Evolutionary conservation across 495 filamentous ascomycete genomes (phyloP).

Genomic region (Lasiosphaeria hispida): DNA sequence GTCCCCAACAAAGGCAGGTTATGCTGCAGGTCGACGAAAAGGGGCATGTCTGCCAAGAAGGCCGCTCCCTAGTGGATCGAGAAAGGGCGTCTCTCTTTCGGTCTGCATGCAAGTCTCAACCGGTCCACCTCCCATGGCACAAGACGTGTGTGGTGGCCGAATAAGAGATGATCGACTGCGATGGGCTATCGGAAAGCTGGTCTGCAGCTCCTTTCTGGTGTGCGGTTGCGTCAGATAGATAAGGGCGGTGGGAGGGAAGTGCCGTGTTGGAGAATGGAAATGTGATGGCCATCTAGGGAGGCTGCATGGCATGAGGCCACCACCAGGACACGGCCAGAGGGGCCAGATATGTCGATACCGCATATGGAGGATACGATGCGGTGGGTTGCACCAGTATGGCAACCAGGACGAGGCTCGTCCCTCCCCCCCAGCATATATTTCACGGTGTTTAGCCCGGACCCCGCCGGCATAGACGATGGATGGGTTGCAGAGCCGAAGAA

Average conservation of each 20-base stretch:
- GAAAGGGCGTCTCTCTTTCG: neutral
- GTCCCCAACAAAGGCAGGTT: neutral
- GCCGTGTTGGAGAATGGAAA: neutral
- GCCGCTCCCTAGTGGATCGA: no score
- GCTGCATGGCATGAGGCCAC: no score
- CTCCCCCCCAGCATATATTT: neutral
- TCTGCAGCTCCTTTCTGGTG: neutral
- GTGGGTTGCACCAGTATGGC: neutral
- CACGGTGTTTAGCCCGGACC: neutral
- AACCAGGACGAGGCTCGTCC: no score
- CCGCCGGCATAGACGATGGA: neutral
- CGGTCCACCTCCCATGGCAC: neutral
- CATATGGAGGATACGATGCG: neutral
- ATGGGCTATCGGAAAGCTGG: neutral
- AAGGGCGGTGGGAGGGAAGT: neutral
- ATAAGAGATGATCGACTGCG: slow-evolving; percentile 8
- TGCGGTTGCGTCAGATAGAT: slow-evolving; percentile 6
- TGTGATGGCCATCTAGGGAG: neutral
- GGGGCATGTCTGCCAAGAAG: slow-evolving; percentile 9
- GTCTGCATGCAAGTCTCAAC: slow-evolving; percentile 5
- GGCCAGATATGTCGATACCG: slow-evolving; percentile 1
- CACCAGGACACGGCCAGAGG: neutral
- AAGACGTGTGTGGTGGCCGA: slow-evolving; percentile 4
- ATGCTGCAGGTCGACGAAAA: slow-evolving; percentile 17
- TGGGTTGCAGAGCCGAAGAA: neutral